A percentile compares a stretch with the other conserved stretches of the same genome.
Evolutionary conservation across 768 basidiomycete species (phyloP).

Genomic region (Lenzites betulinus): DNA sequence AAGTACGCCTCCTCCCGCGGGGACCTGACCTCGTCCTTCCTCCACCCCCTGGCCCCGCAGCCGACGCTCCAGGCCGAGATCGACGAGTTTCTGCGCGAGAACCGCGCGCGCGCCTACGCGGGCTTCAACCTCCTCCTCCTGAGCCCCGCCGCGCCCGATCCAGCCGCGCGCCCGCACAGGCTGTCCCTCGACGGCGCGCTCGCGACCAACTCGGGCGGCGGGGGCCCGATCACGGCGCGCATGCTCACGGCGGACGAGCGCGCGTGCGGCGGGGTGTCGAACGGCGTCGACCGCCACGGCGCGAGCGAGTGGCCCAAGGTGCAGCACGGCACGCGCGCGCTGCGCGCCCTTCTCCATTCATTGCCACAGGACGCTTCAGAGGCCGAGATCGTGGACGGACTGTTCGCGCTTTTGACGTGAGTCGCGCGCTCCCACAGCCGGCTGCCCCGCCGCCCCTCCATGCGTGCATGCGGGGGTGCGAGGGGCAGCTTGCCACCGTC

Average conservation of each 20-base stretch:
- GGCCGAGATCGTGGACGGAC: conserved; percentile 51
- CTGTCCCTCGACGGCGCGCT: conserved; percentile 54
- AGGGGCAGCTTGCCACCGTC: no score
- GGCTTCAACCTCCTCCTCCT: conserved; percentile 84
- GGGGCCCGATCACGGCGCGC: conserved; percentile 57
- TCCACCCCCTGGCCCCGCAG: conserved; percentile 50
- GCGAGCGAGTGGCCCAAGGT: conserved; percentile 77
- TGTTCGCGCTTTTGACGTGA: conserved; percentile 73
- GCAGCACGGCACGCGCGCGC: conserved; percentile 50
- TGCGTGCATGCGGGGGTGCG: no score
- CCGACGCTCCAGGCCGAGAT: conserved; percentile 52
- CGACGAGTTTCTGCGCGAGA: conserved; percentile 46
- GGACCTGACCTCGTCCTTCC: conserved; percentile 64
- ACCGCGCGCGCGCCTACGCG: conserved; percentile 54
- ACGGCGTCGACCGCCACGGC: conserved; percentile 68
- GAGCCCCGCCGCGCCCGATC: conserved; percentile 36
- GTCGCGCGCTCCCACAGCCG: conserved; percentile 35
- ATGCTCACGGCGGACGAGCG: conserved; percentile 52
- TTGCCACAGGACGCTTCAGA: conserved; percentile 45
- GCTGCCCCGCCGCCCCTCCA: background rate
- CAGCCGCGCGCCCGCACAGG: conserved; percentile 6
- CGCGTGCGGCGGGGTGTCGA: conserved; percentile 65
- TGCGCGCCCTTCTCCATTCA: conserved; percentile 46
- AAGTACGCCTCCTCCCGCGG: conserved; percentile 65
- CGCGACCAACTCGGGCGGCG: conserved; percentile 73